Conservation (phyloP, 1,284 basidiomycete species). For the Bondarzewia mesenterica region DNA sequence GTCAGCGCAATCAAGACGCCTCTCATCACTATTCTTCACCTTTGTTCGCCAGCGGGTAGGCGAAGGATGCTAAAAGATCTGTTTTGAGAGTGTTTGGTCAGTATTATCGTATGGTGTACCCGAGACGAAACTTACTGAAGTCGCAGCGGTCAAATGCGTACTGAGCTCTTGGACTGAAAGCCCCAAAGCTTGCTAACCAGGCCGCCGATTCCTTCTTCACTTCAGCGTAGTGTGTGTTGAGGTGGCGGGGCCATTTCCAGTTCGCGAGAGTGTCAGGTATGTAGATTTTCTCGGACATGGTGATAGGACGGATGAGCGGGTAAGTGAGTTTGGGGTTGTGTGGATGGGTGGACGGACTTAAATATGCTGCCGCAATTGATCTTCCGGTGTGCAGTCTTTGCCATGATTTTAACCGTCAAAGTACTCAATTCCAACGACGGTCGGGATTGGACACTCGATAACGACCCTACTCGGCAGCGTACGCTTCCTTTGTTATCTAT, state of each 20-base stretch:
- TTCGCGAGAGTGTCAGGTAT: conserved; percentile 13
- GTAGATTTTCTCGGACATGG: conserved; percentile 6
- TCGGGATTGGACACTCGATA: neutral
- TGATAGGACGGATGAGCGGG: neutral
- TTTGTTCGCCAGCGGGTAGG: conserved; percentile 12
- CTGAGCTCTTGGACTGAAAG: conserved; percentile 14
- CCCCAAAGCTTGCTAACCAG: conserved; percentile 14
- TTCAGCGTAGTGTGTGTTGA: conserved; percentile 13
- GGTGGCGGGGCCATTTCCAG: conserved; percentile 16
- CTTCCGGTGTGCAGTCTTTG: neutral
- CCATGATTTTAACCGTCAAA: neutral
- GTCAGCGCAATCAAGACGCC: conserved; percentile 3
- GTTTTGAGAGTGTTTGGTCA: neutral
- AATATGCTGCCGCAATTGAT: neutral
- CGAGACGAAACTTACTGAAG: conserved; percentile 12
- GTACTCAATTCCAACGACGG: neutral
- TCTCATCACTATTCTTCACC: conserved; percentile 4
- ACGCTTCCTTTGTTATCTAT: no score
- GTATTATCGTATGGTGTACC: neutral
- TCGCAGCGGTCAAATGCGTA: conserved; percentile 16
- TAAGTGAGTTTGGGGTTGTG: neutral
- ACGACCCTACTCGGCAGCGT: no score
- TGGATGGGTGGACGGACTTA: neutral
- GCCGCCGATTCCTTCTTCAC: conserved; percentile 13
- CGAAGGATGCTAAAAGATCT: conserved; percentile 15